Evolutionary conservation across 192 early-diverging fungal species (phyloP).

Genomic region (Paraglomus occultum): DNA sequence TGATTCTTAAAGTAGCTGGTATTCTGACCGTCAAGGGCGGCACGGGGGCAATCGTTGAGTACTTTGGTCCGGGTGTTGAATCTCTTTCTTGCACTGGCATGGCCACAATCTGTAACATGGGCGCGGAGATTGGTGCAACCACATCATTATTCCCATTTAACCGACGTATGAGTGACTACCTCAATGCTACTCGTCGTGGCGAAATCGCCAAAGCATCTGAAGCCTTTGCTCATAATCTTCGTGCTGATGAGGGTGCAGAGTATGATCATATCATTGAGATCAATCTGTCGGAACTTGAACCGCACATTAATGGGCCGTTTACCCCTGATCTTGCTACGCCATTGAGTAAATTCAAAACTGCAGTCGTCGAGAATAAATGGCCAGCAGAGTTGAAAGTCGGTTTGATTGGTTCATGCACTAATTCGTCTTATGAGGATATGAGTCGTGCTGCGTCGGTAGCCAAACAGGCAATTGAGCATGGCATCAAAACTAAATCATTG

Average conservation of each 20-base stretch:
- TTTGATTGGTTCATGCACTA: constrained; percentile 98
- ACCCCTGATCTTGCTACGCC: constrained; percentile 95
- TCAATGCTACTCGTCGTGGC: constrained; percentile 80
- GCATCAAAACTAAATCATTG: constrained; percentile 76
- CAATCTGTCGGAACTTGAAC: constrained; percentile 89
- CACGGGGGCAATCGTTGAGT: constrained; percentile 96
- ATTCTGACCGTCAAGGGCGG: constrained; percentile 96
- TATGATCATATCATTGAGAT: constrained; percentile 96
- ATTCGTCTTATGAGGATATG: constrained; percentile 99
- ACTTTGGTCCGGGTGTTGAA: constrained; percentile 94
- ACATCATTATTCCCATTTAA: constrained; percentile 97
- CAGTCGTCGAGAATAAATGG: constrained; percentile 86
- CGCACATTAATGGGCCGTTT: constrained; percentile 97
- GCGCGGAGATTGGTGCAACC: constrained; percentile 97
- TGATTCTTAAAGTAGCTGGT: constrained; percentile 94
- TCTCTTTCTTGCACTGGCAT: constrained; percentile 95
- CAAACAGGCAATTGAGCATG: constrained; percentile 75
- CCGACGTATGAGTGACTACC: constrained; percentile 86
- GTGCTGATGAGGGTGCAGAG: constrained; percentile 80
- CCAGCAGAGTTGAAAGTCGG: constrained; percentile 82
- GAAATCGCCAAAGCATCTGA: constrained; percentile 78
- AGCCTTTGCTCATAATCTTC: constrained; percentile 85
- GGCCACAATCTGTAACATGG: constrained; percentile 99
- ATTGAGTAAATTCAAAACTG: constrained; percentile 87
- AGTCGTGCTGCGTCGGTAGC: constrained; percentile 87